Percentiles rank a stretch among this genome's conserved stretches.
phyloP scores from a whole-genome alignment of 2,329 filamentous ascomycete species.

The Conoideocrella luteorostrata region DNA sequence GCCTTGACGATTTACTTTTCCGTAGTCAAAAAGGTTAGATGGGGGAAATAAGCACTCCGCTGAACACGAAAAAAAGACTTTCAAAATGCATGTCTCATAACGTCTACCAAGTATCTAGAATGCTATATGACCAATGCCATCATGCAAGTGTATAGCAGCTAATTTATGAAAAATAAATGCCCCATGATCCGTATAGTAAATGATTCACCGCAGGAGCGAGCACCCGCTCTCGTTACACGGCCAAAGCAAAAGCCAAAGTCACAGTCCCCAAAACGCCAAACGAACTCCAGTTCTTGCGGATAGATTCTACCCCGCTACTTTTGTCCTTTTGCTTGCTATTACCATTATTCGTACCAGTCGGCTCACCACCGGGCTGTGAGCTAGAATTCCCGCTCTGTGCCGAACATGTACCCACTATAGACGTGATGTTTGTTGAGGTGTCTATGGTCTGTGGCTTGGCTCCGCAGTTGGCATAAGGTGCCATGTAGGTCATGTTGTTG shows the following conservation, averaged over 20 bases:
- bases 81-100: too few relatives aligned
- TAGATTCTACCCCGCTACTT: neutral
- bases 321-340: too few relatives aligned
- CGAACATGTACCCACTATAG: slow-evolving; percentile 13
- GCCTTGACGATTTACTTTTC: too few relatives aligned
- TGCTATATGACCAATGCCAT: too few relatives aligned
- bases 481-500: slow-evolving; percentile 40
- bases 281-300: neutral
- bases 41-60: too few relatives aligned
- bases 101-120: too few relatives aligned
- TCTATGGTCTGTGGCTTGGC: slow-evolving; percentile 14
- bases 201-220: too few relatives aligned
- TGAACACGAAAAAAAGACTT: too few relatives aligned
- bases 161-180: too few relatives aligned
- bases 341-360: neutral
- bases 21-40: too few relatives aligned
- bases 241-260: neutral
- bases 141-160: too few relatives aligned
- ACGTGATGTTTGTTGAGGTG: slow-evolving; percentile 8
- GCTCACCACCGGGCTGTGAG: neutral
- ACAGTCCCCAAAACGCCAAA: neutral
- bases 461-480: slow-evolving; percentile 46
- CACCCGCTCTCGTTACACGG: neutral
- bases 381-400: neutral
- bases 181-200: too few relatives aligned